Evolutionary conservation across 768 basidiomycete species (phyloP), one percentile per base, ranked within the genome.

Genomic region (Psilocybe azurescens): DNA sequence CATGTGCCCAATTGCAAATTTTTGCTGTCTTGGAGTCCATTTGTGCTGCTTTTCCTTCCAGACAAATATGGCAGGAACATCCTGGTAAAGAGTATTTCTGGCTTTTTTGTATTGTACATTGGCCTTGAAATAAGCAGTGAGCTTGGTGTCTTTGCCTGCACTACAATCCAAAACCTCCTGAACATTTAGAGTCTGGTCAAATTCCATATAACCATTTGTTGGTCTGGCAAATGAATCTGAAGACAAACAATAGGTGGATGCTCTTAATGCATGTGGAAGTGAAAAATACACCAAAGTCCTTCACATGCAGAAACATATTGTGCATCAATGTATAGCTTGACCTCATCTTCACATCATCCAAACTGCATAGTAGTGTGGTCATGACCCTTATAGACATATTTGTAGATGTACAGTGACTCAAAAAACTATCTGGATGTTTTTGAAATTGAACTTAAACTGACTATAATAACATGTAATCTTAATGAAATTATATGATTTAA

Each of bases 1-100:
- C 73, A 84, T 80, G 0, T 75, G 65, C 0, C 82, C 81, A 65
- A 83, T 72, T 1, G 81, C 75, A 73, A 69, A 73, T 0, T 62
- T 67, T 14, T 56, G 41, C 47, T 77, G 13, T 1, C 77, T 68
- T 2, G 55, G 0, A 1, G 56, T 62, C 81, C 81, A 82, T 50
- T 52, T 41, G 3, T 32, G 46, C 28, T 58, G 57, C 3, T 58
- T 53, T 1, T 58, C 44, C 6, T 53, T 50, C 47, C 56, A 72
- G 9, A 60, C 58, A 52, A 69, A 67, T 7, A 65, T 49, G 7
- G 64, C 18, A 47, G 70, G 79, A 60, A 79, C 77, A n/a, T 82
- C 77, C 38, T 79, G 75, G 64, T 81, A 78, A 1, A 67, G 65
- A 28, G 61, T 65, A 5, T 65, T 53, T 0, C 61, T 60, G 0